A percentile compares a stretch with the other conserved stretches of the same genome.
Conservation (phyloP, 1,139 yeast species). For the Kodamaea sp. region DNA sequence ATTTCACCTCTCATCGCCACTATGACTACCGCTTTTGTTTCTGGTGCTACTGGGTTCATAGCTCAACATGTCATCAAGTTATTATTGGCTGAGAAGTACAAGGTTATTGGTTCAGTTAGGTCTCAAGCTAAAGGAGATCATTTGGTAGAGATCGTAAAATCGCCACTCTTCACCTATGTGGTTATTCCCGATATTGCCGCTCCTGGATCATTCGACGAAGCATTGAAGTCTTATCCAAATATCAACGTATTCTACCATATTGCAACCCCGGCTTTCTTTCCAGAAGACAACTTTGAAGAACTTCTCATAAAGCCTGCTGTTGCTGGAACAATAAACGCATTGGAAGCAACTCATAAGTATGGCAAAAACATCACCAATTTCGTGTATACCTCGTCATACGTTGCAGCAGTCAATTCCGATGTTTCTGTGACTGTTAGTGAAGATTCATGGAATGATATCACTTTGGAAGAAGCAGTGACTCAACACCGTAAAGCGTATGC, state of each 20-base stretch:
- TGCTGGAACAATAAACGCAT: slow-evolving; percentile 28
- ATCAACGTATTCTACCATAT: slow-evolving; percentile 18
- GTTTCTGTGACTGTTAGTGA: slow-evolving; percentile 23
- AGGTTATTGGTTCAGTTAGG: slow-evolving; percentile 40
- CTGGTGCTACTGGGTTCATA: slow-evolving; percentile 45
- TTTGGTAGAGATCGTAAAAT: background rate
- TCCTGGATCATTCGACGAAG: slow-evolving; percentile 33
- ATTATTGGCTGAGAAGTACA: slow-evolving; percentile 34
- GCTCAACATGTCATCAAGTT: slow-evolving; percentile 23
- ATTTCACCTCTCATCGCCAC: too few species aligned
- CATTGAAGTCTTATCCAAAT: slow-evolving; percentile 30
- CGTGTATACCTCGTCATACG: slow-evolving; percentile 31
- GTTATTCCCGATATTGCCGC: slow-evolving; percentile 25
- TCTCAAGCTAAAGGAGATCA: slow-evolving; percentile 28
- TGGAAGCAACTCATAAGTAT: slow-evolving; percentile 21
- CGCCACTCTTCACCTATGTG: slow-evolving; percentile 34
- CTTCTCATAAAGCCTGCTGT: slow-evolving; percentile 16
- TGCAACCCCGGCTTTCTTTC: slow-evolving; percentile 13
- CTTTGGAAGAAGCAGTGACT: slow-evolving; percentile 30
- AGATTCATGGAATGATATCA: slow-evolving; percentile 39
- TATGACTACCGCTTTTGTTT: slow-evolving; percentile 22
- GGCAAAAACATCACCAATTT: slow-evolving; percentile 28
- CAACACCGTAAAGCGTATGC: slow-evolving; percentile 23
- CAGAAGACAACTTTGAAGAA: slow-evolving; percentile 9
- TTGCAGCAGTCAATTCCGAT: slow-evolving; percentile 14